Evolutionary conservation across 129 eudicot species (phyloP).

Genomic region (Flaveria trinervia): DNA sequence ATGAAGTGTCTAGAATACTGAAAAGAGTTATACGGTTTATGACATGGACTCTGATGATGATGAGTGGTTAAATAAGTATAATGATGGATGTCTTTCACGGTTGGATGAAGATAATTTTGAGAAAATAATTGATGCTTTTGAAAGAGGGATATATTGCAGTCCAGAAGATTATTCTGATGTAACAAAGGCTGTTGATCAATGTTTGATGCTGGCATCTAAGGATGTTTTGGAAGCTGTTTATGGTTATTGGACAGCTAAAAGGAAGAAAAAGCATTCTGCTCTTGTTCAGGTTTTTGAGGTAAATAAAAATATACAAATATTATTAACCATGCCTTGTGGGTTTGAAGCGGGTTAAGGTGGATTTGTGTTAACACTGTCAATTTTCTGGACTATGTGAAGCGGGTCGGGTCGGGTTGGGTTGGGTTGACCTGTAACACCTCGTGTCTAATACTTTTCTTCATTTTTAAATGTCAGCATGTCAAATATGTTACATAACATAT

Average conservation of each 20-base stretch:
- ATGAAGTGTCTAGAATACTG: conserved; percentile 74
- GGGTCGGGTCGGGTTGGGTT: not conserved
- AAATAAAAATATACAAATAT: not conserved
- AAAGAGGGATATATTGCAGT: conserved; percentile 60
- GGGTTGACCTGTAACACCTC: not conserved
- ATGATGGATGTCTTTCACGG: conserved; percentile 30
- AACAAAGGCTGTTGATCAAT: conserved; percentile 44
- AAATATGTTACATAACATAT: not conserved
- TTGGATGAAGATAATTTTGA: conserved; percentile 64
- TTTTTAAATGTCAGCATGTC: not conserved
- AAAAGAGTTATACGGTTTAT: conserved; percentile 54
- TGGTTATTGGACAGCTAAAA: conserved; percentile 68
- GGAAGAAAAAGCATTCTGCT: conserved; percentile 53
- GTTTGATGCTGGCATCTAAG: conserved; percentile 44
- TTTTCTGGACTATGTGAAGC: not conserved
- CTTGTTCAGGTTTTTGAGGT: conserved; percentile 80
- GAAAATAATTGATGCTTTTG: conserved; percentile 74
- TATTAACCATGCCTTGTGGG: not conserved
- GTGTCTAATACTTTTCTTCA: not conserved
- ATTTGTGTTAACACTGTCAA: not conserved
- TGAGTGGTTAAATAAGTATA: conserved; percentile 61
- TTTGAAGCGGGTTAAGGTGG: not conserved
- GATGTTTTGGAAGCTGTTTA: conserved; percentile 62
- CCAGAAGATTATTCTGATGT: conserved; percentile 56
- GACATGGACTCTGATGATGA: conserved; percentile 90